Evolutionary conservation across 371 early-diverging fungal species (phyloP).

Genomic region (Saksenaea oblongispora): DNA sequence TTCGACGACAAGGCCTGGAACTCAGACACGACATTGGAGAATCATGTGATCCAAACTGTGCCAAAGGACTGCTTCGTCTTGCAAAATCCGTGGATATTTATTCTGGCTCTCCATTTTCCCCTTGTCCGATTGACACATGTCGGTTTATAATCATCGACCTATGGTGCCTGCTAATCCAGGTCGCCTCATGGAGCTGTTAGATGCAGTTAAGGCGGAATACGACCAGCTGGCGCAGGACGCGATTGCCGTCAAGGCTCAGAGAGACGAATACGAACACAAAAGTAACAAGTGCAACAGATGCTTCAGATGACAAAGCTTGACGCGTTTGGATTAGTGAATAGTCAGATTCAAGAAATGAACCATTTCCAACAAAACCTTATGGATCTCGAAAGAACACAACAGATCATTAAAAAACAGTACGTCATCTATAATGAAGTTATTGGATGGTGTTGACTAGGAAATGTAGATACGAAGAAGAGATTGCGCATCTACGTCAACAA

Average conservation of each 20-base stretch:
- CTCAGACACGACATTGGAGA: too few relatives aligned
- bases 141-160: slow-evolving; percentile 79
- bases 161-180: slow-evolving; percentile 69
- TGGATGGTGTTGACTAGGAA: neutral
- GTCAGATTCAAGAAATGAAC: slow-evolving; percentile 80
- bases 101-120: slow-evolving; percentile 5
- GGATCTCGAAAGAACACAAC: slow-evolving; percentile 83
- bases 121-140: slow-evolving; percentile 28
- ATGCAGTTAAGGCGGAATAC: slow-evolving; percentile 81
- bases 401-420: slow-evolving; percentile 72
- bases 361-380: slow-evolving; percentile 74
- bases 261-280: slow-evolving; percentile 89
- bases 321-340: slow-evolving; percentile 47
- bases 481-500: slow-evolving; percentile 43
- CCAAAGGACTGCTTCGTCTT: too few relatives aligned
- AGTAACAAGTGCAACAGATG: slow-evolving; percentile 45
- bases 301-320: neutral
- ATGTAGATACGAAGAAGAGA: slow-evolving; percentile 53
- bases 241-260: slow-evolving; percentile 67
- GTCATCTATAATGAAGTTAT: slow-evolving; percentile 5
- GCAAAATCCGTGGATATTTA: too few relatives aligned
- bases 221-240: slow-evolving; percentile 81
- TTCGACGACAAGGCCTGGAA: too few relatives aligned
- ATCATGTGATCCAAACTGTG: too few relatives aligned
- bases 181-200: slow-evolving; percentile 81